These are phyloP conservation scores for Hirsutella minnesotensis DNA, from an alignment of 2,329 filamentous ascomycete species.

Conservation along the genomic window DNA sequence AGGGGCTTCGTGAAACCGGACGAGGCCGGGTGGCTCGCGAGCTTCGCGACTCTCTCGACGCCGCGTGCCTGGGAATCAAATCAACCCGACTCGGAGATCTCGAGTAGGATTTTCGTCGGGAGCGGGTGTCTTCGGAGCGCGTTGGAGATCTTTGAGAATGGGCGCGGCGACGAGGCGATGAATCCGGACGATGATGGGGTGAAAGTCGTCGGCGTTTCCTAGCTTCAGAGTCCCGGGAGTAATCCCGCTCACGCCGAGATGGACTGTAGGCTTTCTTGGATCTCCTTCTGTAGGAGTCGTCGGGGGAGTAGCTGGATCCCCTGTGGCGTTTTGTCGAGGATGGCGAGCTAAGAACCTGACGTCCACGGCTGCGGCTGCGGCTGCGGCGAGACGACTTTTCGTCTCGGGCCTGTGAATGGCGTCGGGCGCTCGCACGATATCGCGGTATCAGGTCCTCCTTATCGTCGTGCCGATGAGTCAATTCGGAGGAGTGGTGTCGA, in stretches of 20 bases:
- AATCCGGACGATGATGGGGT: constrained; percentile 18
- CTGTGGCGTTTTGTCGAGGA: constrained; percentile 28
- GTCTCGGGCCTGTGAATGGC: constrained; percentile 15
- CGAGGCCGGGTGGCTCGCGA: background rate
- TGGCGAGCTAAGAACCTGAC: constrained; percentile 21
- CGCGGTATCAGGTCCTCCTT: constrained; percentile 26
- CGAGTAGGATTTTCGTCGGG: constrained; percentile 12
- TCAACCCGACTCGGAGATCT: constrained; percentile 12
- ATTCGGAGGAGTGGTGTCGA: constrained; percentile 14
- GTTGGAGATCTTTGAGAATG: constrained; percentile 17
- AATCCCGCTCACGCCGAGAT: constrained; percentile 26
- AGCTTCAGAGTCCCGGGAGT: constrained; percentile 22
- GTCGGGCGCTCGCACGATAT: constrained; percentile 20
- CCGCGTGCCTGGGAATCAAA: background rate
- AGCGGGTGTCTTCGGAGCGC: constrained; percentile 9
- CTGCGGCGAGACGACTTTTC: constrained; percentile 19
- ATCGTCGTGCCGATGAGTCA: constrained; percentile 16
- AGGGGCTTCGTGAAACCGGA: constrained; percentile 4
- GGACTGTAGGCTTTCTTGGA: constrained; percentile 22
- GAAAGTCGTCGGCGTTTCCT: constrained; percentile 20
- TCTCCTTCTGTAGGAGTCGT: constrained; percentile 26
- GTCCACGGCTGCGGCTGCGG: constrained; percentile 22
- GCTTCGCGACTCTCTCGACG: constrained; percentile 12
- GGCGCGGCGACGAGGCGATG: constrained; percentile 17
- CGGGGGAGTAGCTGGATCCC: constrained; percentile 28